Evolutionary conservation across 192 early-diverging fungal genomes (phyloP).

Genomic region (Nowakowskiella sp.): DNA sequence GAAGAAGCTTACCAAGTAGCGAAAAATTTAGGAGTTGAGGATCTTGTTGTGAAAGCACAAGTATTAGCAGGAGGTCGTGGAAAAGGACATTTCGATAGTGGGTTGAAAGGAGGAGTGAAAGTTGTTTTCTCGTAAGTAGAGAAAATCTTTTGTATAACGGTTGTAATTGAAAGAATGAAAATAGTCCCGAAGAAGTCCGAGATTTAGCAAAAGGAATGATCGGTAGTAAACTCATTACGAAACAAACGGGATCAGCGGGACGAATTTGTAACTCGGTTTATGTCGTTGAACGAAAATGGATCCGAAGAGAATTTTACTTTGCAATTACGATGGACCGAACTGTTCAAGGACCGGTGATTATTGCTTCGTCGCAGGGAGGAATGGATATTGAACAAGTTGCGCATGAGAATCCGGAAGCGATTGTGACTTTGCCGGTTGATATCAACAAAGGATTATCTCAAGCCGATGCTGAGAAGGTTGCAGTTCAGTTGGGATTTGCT

Average conservation of each 20-base stretch:
- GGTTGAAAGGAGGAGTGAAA: constrained; percentile 94
- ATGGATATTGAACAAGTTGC: constrained; percentile 97
- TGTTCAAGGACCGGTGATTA: constrained; percentile 87
- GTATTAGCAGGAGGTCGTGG: constrained; percentile 98
- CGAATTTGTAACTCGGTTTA: constrained; percentile 92
- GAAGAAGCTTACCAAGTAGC: constrained; percentile 84
- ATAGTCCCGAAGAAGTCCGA: constrained; percentile 77
- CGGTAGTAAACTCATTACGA: constrained; percentile 94
- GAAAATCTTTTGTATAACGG: neutral
- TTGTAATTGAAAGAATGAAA: neutral
- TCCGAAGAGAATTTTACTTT: constrained; percentile 98
- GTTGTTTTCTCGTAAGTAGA: constrained; percentile 76
- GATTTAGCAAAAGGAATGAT: constrained; percentile 91
- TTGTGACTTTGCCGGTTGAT: constrained; percentile 85
- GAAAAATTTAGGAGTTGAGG: constrained; percentile 59
- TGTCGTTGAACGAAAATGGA: constrained; percentile 93
- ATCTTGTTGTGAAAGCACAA: constrained; percentile 63
- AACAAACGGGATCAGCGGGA: constrained; percentile 94
- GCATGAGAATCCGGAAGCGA: constrained; percentile 90
- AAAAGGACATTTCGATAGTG: constrained; percentile 93
- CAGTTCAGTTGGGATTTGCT: constrained; percentile 83
- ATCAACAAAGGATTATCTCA: constrained; percentile 73
- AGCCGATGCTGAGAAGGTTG: constrained; percentile 68
- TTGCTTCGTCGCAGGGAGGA: constrained; percentile 95
- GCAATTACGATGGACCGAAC: constrained; percentile 96